Evolutionary conservation across 352 stramenopile species (phyloP).

Genomic region (Blastocystis sp.): DNA sequence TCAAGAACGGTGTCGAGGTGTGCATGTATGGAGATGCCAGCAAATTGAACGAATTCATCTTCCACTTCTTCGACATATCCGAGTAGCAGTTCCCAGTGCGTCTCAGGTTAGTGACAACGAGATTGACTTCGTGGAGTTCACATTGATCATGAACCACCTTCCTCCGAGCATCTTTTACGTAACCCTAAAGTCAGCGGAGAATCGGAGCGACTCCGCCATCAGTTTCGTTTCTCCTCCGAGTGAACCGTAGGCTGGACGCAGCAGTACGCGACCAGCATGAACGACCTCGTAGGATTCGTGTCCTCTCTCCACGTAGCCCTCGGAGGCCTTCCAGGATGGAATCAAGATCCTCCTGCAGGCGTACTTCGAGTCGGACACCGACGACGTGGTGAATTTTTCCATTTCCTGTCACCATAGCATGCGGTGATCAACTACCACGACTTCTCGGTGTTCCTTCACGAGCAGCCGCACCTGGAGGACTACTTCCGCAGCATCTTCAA

Average conservation of each 20-base stretch:
- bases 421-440: conserved; percentile 35
- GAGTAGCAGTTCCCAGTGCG: background rate
- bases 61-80: conserved; percentile 47
- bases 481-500: conserved; percentile 54
- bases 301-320: background rate
- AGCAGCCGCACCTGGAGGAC: conserved; percentile 20
- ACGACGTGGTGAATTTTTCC: background rate
- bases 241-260: conserved; percentile 27
- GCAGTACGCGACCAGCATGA: conserved; percentile 33
- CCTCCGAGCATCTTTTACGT: conserved; percentile 52
- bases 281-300: background rate
- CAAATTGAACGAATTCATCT: conserved; percentile 53
- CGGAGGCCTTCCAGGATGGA: conserved; percentile 16
- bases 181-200: conserved; percentile 20
- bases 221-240: background rate
- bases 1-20: conserved; percentile 34
- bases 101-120: conserved; percentile 29
- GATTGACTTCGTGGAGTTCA: conserved; percentile 47
- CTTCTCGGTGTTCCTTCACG: conserved; percentile 47
- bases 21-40: conserved; percentile 23
- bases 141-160: conserved; percentile 48
- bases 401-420: background rate
- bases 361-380: conserved; percentile 19
- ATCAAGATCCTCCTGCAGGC: conserved; percentile 45
- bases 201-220: conserved; percentile 18